Evolutionary conservation across 192 early-diverging fungal species (phyloP), one percentile per base, ranked within the genome.

Genomic region (Oehlia diaphana): DNA sequence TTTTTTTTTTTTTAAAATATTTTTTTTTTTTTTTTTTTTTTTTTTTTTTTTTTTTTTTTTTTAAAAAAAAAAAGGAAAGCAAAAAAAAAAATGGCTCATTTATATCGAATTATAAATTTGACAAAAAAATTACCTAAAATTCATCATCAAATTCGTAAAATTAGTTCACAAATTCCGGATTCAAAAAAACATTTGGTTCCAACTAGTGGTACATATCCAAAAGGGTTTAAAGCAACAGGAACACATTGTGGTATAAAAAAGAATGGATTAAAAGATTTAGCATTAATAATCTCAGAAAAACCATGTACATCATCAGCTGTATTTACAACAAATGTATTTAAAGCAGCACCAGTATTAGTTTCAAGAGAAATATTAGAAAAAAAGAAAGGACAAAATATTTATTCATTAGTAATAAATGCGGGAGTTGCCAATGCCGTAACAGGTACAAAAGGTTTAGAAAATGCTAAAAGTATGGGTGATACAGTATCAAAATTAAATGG

Each of bases 341-440:
- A 92, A 53, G 97, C 97, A 0, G 96, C 97, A 0, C 96, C 96
- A 0, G 96, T 98, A 7, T 83, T 92, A 47, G 89, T 95, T 10
- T 93, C 93, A 53, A 84, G 88, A 9, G 84, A 86, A 13, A 81
- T 95, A 10, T 78, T 97, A n/a, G 71, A 88, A 23, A 72, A 81
- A 14, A 88, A 88, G 10, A 79, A 82, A 14, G 86, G 83, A 65
- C 82, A 80, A 39, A 83, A 79, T 4, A 81, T 86, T 62, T 83
- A 84, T 61, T 86, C 87, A 3, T 85, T 96, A 4, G 87, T 97
- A 8, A 90, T 92, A 28, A 97, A 98, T 83, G 94, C 95, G 14
- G 96, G 96, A 0, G 97, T 95, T 83, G 97, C 97, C 21, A 99
- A 99, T 81, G 97, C 97, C 2, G 96, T 96, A 19, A 99, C 97